A percentile compares a stretch with the other conserved stretches of the same genome.
Evolutionary conservation across 176 grass and related monocot species (phyloP).

Genomic region (Raddia guianensis): DNA sequence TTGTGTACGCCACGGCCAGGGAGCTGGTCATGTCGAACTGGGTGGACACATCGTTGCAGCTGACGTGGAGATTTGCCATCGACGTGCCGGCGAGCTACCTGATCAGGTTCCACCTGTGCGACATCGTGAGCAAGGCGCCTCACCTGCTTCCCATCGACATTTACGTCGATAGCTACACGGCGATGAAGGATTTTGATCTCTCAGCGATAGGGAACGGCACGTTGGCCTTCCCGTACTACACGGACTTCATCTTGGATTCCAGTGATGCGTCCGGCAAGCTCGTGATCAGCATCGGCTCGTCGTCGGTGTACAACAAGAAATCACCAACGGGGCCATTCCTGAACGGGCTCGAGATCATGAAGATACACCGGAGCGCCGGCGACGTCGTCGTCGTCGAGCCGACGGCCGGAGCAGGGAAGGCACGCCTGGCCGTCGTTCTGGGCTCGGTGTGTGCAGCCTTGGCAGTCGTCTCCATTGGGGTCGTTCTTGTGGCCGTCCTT

Average conservation of each 20-base stretch:
- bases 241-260: conserved; percentile 44
- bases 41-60: conserved; percentile 25
- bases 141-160: conserved; percentile 44
- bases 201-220: background rate
- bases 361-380: conserved; percentile 39
- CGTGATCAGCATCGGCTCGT: conserved; percentile 37
- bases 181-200: conserved; percentile 37
- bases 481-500: conserved; percentile 17
- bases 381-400: conserved; percentile 50
- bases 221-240: conserved; percentile 55
- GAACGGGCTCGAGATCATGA: conserved; percentile 86
- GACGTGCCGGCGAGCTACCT: conserved; percentile 47
- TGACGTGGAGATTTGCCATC: conserved; percentile 69
- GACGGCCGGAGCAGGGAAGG: background rate
- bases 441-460: conserved; percentile 55
- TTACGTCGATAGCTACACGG: conserved; percentile 30
- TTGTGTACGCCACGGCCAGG: conserved; percentile 65
- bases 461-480: conserved; percentile 37
- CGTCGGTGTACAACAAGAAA: background rate
- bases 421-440: conserved; percentile 47
- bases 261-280: conserved; percentile 35
- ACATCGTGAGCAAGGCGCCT: conserved; percentile 52
- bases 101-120: conserved; percentile 70
- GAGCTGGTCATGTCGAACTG: conserved; percentile 19
- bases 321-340: conserved; percentile 42